Evolutionary conservation across 148 eudicot genomes (phyloP), one percentile per base, ranked within the genome.

Genomic region (Heliamphora exappendiculata): DNA sequence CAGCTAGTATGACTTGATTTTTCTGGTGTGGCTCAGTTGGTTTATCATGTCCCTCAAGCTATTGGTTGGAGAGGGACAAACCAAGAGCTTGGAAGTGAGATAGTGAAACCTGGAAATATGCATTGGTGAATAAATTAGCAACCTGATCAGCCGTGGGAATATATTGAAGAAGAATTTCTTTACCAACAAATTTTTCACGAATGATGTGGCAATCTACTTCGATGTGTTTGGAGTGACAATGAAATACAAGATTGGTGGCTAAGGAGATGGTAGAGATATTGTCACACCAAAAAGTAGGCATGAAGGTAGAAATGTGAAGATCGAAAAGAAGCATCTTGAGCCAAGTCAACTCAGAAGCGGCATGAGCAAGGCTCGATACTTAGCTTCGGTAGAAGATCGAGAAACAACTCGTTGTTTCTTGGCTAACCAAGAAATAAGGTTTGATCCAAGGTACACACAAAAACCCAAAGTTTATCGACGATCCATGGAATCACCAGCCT

Each of bases 321-420:
- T 76, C 54, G 5, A 8, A 0, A 6, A 76, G 64, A 3, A 76
- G 64, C 0, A 36, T 7, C 19, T 20, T 9, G 0, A 76, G 22
- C 79, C 66, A 76, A 10, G 37, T 53, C 0, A 76, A 0, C n/a
- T 76, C 73, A 33, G 47, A 39, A 7, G 73, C 17, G 1, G 73
- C 12, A 0, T 37, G 17, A 36, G 50, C 65, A 10, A 76, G 28
- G 64, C 24, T 1, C 28, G 63, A 53, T 67, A 76, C 12, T 76
- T 63, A n/a, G 72, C 78, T 39, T 76, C 49, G 34, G 63, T 76
- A 0, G 62, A 45, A 1, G 78, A 0, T n/a, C 49, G 63, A 2
- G 72, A 26, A 1, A 76, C 34, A 0, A 63, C 39, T 22, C 26
- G 2, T 11, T 76, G 73, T 7, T 76, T 76, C 31, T 76, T 65